These are phyloP conservation scores for Trametes cingulata DNA, from an alignment of 768 basidiomycete species.

Conservation along the genomic window DNA sequence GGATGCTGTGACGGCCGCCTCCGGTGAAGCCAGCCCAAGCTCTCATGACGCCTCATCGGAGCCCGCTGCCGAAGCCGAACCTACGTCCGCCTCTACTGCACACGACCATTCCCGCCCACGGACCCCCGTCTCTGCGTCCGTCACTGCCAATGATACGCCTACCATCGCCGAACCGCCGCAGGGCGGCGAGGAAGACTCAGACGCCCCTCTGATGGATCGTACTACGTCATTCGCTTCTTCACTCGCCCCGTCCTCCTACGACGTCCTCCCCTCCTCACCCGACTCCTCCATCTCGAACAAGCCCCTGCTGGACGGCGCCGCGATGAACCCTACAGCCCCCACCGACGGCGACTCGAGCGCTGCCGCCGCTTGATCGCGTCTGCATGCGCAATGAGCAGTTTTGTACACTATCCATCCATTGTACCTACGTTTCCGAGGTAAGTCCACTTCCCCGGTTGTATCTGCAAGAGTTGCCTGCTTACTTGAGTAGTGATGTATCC, in stretches of 20 bases:
- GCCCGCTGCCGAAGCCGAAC: not conserved
- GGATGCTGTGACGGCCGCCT: constrained; percentile 26
- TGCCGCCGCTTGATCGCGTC: not conserved
- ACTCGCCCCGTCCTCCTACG: constrained; percentile 37
- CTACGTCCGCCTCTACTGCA: not conserved
- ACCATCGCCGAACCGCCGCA: not conserved
- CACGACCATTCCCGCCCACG: not conserved
- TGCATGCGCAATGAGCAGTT: not conserved
- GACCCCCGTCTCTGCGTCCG: not conserved
- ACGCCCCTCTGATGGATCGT: constrained; percentile 2
- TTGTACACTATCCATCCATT: constrained; percentile 16
- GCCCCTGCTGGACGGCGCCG: constrained; percentile 37
- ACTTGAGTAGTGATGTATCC: not conserved
- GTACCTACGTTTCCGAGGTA: constrained; percentile 14
- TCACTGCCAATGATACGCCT: not conserved
- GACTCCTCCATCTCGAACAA: constrained; percentile 43
- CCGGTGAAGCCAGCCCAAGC: constrained; percentile 41
- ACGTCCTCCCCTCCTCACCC: constrained; percentile 46
- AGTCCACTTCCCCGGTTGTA: not conserved
- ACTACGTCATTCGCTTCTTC: constrained; percentile 30
- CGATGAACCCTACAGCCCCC: not conserved
- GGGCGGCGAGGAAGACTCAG: not conserved
- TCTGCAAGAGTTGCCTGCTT: not conserved
- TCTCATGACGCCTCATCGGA: not conserved
- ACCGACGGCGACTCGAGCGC: constrained; percentile 6